phyloP scores from a whole-genome alignment of 306 rosid genomes.

The Argentina anserina region DNA sequence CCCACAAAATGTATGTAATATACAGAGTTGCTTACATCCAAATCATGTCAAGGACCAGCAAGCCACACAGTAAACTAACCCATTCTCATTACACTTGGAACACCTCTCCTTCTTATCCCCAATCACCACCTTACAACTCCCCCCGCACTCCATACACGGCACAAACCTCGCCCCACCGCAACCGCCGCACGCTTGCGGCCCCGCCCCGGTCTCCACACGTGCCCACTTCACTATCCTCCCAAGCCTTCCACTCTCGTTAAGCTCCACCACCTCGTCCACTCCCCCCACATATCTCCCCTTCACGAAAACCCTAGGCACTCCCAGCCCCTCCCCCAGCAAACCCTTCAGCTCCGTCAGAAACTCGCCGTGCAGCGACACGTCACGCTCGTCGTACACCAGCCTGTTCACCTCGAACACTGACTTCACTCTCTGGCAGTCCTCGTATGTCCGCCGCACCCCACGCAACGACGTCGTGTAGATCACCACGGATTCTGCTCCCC shows the following conservation, averaged over 20 bases:
- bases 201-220: conserved; percentile 64
- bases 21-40: neutral
- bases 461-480: conserved; percentile 85
- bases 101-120: conserved; percentile 47
- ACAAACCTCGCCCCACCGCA: conserved; percentile 85
- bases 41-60: conserved; percentile 29
- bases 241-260: conserved; percentile 64
- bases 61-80: conserved; percentile 60
- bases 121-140: conserved; percentile 59
- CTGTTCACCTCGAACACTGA: conserved; percentile 52
- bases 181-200: conserved; percentile 55
- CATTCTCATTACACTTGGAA: conserved; percentile 71
- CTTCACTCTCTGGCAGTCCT: conserved; percentile 62
- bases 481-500: conserved; percentile 60
- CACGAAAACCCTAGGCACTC: conserved; percentile 66
- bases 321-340: conserved; percentile 35
- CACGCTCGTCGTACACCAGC: conserved; percentile 76
- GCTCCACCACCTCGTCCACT: conserved; percentile 45
- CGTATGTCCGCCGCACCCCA: conserved; percentile 72
- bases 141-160: conserved; percentile 82
- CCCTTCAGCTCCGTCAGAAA: conserved; percentile 58
- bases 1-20: neutral
- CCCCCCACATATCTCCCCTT: conserved; percentile 90
- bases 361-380: conserved; percentile 78
- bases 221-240: conserved; percentile 49